Evolutionary conservation across 495 filamentous ascomycete species (phyloP).

Genomic region (Penicillium robsamsonii): DNA sequence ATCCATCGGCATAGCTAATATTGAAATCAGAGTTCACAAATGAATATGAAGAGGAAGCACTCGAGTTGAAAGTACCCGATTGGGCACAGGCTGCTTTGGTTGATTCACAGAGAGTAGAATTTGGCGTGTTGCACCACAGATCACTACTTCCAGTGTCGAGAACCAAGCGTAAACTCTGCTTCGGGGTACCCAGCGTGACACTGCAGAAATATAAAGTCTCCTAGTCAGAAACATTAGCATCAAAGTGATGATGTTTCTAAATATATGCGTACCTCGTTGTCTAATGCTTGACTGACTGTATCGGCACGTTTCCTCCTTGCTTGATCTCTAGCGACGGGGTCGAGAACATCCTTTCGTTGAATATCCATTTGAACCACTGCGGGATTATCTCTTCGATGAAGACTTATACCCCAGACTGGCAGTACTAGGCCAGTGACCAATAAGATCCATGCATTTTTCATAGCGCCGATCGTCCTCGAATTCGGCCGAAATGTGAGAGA

Average conservation of each 20-base stretch:
- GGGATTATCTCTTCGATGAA: constrained; percentile 35
- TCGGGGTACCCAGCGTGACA: constrained; percentile 68
- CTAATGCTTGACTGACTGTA: constrained; percentile 34
- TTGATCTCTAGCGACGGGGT: constrained; percentile 36
- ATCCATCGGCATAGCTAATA: constrained; percentile 88
- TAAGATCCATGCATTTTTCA: constrained; percentile 24
- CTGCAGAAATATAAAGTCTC: constrained; percentile 67
- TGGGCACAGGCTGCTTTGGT: constrained; percentile 47
- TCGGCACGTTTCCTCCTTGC: constrained; percentile 34
- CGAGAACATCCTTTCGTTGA: constrained; percentile 33
- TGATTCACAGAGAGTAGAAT: constrained; percentile 57
- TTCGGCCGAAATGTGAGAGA: constrained; percentile 1
- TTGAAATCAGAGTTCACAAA: constrained; percentile 79
- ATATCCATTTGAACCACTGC: constrained; percentile 41
- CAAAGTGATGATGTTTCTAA: background rate
- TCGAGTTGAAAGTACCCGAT: constrained; percentile 69
- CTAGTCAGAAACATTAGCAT: constrained; percentile 20
- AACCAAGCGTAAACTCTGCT: constrained; percentile 61
- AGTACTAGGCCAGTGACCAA: constrained; percentile 22
- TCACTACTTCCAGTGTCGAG: constrained; percentile 88
- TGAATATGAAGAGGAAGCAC: constrained; percentile 74
- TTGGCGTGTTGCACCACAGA: constrained; percentile 76
- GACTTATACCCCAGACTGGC: constrained; percentile 24
- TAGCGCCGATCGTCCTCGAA: constrained; percentile 2
- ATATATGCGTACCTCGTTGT: constrained; percentile 39